Evolutionary conservation across 495 filamentous ascomycete genomes (phyloP), one percentile per base, ranked within the genome.

Genomic region (Echria macrotheca): DNA sequence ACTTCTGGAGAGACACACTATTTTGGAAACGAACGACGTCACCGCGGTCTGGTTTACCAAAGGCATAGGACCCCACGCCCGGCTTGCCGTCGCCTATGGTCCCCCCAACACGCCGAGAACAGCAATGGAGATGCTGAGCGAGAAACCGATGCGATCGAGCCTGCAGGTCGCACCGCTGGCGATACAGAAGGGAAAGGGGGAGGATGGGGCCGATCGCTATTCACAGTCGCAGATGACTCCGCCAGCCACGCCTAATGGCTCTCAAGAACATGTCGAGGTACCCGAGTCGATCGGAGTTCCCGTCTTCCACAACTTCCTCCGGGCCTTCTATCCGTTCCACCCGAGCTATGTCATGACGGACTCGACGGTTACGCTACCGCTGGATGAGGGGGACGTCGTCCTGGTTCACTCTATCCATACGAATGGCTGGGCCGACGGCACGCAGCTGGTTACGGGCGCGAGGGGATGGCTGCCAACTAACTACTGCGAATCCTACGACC

Each of bases 391-490:
- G 44, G 94, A 97, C 56, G 79, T 99, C 18, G 87, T 99, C 43
- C 68, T 99, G 47, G 83, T 99, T 26, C 94, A 99, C 67, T 96
- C 93, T 11, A 86, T 99, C 56, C 94, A 99, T 69, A 89, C 88
- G 41, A 99, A 96, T 72, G 94, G 94, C 58, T 99, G 94, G 94
- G 94, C 93, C 32, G 94, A 99, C 67, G 94, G 94, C 32, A 99
- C 94, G n/a, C 73, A 96, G 36, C 69, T 99, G 44, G 78, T 86
- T 44, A 86, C 88, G 10, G 93, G 91, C 14, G 85, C 85, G 47
- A 80, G 94, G 57, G 94, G 94, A 48, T 99, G 94, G 94, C 72
- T 99, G 49, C 94, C 94, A 23, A 97, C 94, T 3, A 99, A 99
- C 65, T 97, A 97, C 64, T 99, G 94, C 72, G 89, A 96, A 63